A percentile compares a stretch with the other conserved stretches of the same genome.
phyloP scores from a whole-genome alignment of 495 filamentous ascomycete species.

The Aspergillus saccharolyticus region DNA sequence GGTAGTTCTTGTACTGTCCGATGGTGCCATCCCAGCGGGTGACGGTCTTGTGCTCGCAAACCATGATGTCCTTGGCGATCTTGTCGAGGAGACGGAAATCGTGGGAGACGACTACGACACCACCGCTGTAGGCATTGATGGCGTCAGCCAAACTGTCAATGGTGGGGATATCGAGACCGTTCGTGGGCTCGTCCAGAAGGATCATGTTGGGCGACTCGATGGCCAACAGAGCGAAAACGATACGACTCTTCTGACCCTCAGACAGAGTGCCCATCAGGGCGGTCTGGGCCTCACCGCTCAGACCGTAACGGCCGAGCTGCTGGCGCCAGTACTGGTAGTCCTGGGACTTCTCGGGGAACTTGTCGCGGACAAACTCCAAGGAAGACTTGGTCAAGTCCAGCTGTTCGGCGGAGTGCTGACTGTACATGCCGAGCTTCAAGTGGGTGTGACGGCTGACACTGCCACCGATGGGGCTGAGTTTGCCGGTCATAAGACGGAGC shows the following conservation, averaged over 20 bases:
- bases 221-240: conserved; percentile 94
- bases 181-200: conserved; percentile 95
- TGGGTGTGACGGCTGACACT: conserved; percentile 88
- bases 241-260: conserved; percentile 94
- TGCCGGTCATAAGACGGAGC: conserved; percentile 94
- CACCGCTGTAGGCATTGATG: conserved; percentile 91
- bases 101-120: conserved; percentile 97
- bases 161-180: conserved; percentile 98
- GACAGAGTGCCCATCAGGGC: conserved; percentile 96
- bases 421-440: conserved; percentile 96
- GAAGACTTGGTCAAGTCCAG: conserved; percentile 97
- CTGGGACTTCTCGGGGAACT: conserved; percentile 80
- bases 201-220: conserved; percentile 98
- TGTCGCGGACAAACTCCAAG: conserved; percentile 95
- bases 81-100: conserved; percentile 98
- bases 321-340: conserved; percentile 99
- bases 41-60: conserved; percentile 95
- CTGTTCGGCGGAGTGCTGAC: conserved; percentile 96
- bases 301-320: conserved; percentile 89
- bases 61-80: conserved; percentile 99
- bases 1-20: conserved; percentile 92
- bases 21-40: conserved; percentile 84
- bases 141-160: conserved; percentile 97
- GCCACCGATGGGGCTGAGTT: conserved; percentile 79
- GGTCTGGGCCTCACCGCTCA: conserved; percentile 88